Percentiles rank a stretch among this genome's conserved stretches.
phyloP scores from a whole-genome alignment of 225 moss, liverwort and hornwort genomes.

The Climacium dendroides region DNA sequence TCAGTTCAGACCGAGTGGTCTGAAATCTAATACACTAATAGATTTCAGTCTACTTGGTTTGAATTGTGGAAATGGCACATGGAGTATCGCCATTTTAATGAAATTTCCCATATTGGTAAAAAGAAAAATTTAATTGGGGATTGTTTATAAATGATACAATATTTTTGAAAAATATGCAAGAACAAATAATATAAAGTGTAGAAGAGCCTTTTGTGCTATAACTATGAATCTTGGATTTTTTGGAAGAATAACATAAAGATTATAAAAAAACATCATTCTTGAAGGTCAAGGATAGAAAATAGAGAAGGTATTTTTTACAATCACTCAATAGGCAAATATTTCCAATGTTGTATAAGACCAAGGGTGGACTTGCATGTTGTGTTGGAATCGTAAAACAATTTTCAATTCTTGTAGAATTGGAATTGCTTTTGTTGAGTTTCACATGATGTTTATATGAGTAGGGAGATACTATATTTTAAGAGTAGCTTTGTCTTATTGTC shows the following conservation, averaged over 20 bases:
- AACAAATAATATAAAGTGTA: background rate
- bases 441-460: background rate
- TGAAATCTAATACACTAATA: too few species aligned
- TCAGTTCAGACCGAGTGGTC: too few species aligned
- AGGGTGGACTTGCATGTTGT: background rate
- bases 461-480: background rate
- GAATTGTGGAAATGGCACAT: too few species aligned
- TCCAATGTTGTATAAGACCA: background rate
- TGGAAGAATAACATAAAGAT: background rate
- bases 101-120: background rate
- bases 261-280: background rate
- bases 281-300: accelerated
- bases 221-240: background rate
- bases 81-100: too few species aligned
- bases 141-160: background rate
- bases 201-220: background rate
- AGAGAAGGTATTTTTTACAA: background rate
- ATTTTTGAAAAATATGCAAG: background rate
- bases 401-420: background rate
- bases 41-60: too few species aligned
- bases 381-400: background rate
- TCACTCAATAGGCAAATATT: background rate
- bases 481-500: background rate
- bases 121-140: background rate
- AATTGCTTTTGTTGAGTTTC: accelerated